A percentile compares a stretch with the other conserved stretches of the same genome.
Conservation (phyloP, 2,329 filamentous ascomycete species). For the Talaromyces sp. region DNA sequence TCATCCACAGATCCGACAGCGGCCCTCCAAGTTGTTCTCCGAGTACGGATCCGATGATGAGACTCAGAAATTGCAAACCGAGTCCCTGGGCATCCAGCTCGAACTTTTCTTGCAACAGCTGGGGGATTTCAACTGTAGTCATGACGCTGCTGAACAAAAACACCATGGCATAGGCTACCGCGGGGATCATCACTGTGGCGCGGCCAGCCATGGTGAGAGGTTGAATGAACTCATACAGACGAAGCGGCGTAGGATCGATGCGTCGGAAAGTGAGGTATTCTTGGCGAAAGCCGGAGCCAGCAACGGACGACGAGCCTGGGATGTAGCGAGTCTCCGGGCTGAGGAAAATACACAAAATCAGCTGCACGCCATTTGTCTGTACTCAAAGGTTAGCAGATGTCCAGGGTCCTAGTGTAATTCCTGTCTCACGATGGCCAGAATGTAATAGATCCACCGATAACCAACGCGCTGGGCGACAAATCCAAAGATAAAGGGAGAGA, state of each 20-base stretch:
- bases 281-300: slow-evolving; percentile 35
- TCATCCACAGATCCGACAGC: slow-evolving; percentile 49
- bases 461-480: slow-evolving; percentile 48
- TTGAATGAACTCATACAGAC: slow-evolving; percentile 46
- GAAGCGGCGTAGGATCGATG: slow-evolving; percentile 50
- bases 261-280: slow-evolving; percentile 44
- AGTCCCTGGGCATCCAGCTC: slow-evolving; percentile 54
- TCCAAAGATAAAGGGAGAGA: slow-evolving; percentile 32
- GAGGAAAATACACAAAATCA: slow-evolving; percentile 53
- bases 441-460: slow-evolving; percentile 57
- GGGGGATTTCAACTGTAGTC: slow-evolving; percentile 55
- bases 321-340: slow-evolving; percentile 53
- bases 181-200: slow-evolving; percentile 47
- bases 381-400: neutral
- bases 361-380: slow-evolving; percentile 52
- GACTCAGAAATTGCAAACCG: slow-evolving; percentile 53
- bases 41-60: slow-evolving; percentile 54
- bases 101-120: slow-evolving; percentile 53
- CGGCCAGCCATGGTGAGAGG: slow-evolving; percentile 45
- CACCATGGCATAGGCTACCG: slow-evolving; percentile 52
- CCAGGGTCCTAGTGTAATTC: slow-evolving; percentile 13
- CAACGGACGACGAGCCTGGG: slow-evolving; percentile 20
- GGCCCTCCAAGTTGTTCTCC: slow-evolving; percentile 56
- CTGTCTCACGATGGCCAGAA: slow-evolving; percentile 47
- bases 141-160: slow-evolving; percentile 53